Percentiles rank a stretch among this genome's conserved stretches.
These are phyloP conservation scores for Sequoiadendron giganteum DNA, from an alignment of 75 land plant genomes.

Conservation along the genomic window DNA sequence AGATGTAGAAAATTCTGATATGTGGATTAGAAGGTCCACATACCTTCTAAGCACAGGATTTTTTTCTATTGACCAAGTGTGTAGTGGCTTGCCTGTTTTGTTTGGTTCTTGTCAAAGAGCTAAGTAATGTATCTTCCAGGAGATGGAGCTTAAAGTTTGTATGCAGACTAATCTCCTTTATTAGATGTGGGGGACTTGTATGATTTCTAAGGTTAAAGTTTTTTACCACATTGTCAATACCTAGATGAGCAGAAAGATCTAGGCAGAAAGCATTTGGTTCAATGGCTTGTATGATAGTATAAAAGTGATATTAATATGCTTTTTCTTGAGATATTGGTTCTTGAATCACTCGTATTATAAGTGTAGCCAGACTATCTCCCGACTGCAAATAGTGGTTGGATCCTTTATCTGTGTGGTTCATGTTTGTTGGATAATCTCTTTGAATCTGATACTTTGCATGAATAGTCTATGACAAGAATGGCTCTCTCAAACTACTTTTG, in stretches of 20 bases:
- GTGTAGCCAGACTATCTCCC: background rate
- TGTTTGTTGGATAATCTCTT: background rate
- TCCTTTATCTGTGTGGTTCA: background rate
- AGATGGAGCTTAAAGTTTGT: background rate
- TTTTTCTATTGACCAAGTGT: background rate
- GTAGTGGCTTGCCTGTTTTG: background rate
- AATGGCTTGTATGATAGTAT: background rate
- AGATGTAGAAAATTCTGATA: no score
- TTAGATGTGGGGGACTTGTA: background rate
- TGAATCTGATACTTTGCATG: background rate
- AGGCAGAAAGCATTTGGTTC: background rate
- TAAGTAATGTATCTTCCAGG: background rate
- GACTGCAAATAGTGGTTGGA: background rate
- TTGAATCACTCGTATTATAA: background rate
- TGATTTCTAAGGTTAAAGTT: background rate
- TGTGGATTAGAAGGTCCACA: background rate
- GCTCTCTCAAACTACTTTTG: background rate
- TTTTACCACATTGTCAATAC: background rate
- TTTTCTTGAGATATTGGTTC: background rate
- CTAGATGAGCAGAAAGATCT: background rate
- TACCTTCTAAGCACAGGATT: background rate
- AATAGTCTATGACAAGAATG: background rate
- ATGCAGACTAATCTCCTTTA: background rate
- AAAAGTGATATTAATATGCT: background rate
- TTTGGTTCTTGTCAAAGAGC: background rate